Base-by-base conservation (phyloP, 345 rosid species). In the Citrus sp. region DNA sequence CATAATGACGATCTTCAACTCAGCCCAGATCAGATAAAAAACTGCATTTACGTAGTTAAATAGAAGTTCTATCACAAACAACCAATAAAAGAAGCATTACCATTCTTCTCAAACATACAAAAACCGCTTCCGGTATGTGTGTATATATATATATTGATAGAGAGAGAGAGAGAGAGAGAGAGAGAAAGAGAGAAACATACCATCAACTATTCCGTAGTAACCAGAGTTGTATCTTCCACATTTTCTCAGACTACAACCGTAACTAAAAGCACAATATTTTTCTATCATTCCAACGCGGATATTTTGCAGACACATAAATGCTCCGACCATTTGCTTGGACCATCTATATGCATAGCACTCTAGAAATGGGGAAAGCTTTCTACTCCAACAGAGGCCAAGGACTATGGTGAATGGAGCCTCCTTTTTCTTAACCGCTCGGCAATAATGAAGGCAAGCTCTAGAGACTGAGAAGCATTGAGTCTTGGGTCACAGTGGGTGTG, bases 401-500 rank as follows among this genome's bases (percentile, higher is more conserved):
- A 63, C 32, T 60, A 22, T 37, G 42, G 70, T 9, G 80, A 49
- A 38, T 54, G 76, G 1, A 77, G 80, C 80, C 86, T 72, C 77
- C 84, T 80, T 55, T 49, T 82, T 55, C 87, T 80, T 51, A 85
- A 67, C 34, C 86, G 82, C 72, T 85, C 88, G 0, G 84, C 84
- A 5, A 85, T 82, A 19, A 82, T 80, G 80, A 82, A 85, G 7
- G 85, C 85, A 2, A 85, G 85, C 82, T 85, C 87, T 13, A 85
- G 84, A 13, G 85, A 85, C 59, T 85, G 85, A 74, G 87, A 85
- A 72, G 85, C 87, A 49, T 80, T 85, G 8, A 85, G 85, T 76
- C 85, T 82, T 1, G 87, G 87, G 73, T 85, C 87, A 7, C 87
- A 84, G 34, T 81, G 87, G 71, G 87, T 84, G 80, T 82, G 87